Evolutionary conservation across 306 rosid species (phyloP).

Genomic region (Hippophae gyantsensis): DNA sequence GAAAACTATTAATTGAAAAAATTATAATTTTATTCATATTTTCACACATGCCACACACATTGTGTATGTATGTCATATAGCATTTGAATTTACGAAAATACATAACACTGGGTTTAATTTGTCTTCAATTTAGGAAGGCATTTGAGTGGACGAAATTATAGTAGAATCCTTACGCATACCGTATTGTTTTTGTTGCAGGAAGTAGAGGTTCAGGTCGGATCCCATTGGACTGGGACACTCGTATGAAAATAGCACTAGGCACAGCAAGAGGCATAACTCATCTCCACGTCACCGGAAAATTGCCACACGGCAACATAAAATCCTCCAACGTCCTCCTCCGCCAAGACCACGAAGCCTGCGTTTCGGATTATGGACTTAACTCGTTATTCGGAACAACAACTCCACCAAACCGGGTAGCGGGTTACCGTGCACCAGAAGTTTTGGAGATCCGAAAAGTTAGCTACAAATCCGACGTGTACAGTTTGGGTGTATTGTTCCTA

Average conservation of each 20-base stretch:
- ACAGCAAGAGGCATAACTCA: slow-evolving; percentile 65
- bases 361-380: slow-evolving; percentile 80
- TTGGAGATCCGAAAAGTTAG: slow-evolving; percentile 67
- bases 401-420: slow-evolving; percentile 71
- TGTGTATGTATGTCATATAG: too few relatives aligned
- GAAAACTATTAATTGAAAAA: too few relatives aligned
- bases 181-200: slow-evolving; percentile 30
- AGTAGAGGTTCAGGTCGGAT: slow-evolving; percentile 96
- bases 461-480: slow-evolving; percentile 89
- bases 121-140: too few relatives aligned
- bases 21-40: too few relatives aligned
- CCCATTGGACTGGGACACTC: slow-evolving; percentile 86
- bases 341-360: slow-evolving; percentile 47
- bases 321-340: slow-evolving; percentile 84
- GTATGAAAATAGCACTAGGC: slow-evolving; percentile 69
- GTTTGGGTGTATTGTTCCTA: slow-evolving; percentile 76
- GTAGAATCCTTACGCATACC: too few relatives aligned
- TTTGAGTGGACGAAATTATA: too few relatives aligned
- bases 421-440: slow-evolving; percentile 82
- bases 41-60: too few relatives aligned
- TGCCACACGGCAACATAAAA: slow-evolving; percentile 84
- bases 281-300: slow-evolving; percentile 78
- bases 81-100: too few relatives aligned
- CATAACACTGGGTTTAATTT: too few relatives aligned
- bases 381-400: slow-evolving; percentile 57